Evolutionary conservation across 345 rosid genomes (phyloP), one percentile per base, ranked within the genome.

Genomic region (rapeseed (Brassica napus)): DNA sequence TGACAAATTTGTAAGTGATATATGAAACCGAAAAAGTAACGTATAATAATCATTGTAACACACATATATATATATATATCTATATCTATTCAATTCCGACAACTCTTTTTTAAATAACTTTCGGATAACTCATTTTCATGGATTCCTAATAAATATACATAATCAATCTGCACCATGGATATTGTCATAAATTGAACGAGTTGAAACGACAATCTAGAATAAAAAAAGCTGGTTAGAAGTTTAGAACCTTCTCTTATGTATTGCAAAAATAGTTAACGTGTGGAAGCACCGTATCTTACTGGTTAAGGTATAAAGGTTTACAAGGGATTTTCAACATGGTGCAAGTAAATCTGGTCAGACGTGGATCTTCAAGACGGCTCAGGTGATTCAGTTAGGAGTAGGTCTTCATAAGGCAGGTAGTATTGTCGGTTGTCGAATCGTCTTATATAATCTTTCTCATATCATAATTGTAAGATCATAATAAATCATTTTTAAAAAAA

Each of bases 271-370:
- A 1, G 11, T 63, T 26, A 60, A 60, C 21, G 34, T 15, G 71
- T 71, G 59, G 71, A 71, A 66, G 71, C 71, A 71, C 71, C 15
- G 26, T 71, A 26, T 77, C 64, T n/a, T 21, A 21, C 23, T 21
- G 23, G 23, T 21, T 21, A 21, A 21, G 23, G 23, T 21, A 21
- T 21, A 21, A 21, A 21, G 1, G 23, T 1, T 21, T 21, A 21
- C 23, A 21, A 21, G 23, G 23, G 23, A 21, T 21, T 21, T 21
- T 21, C 0, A 21, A 21, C 23, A 21, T 21, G 23, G 23, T 21
- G 23, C 23, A 21, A 21, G 23, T 21, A 21, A 21, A 21, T 21
- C 23, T 21, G 23, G 23, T 21, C 23, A 21, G 23, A 21, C 23
- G 23, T 21, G 23, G 23, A 21, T 21, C 23, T 21, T 21, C 23